Base-by-base conservation (phyloP, 345 rosid genomes). In the Pelargonium nanum region DNA sequence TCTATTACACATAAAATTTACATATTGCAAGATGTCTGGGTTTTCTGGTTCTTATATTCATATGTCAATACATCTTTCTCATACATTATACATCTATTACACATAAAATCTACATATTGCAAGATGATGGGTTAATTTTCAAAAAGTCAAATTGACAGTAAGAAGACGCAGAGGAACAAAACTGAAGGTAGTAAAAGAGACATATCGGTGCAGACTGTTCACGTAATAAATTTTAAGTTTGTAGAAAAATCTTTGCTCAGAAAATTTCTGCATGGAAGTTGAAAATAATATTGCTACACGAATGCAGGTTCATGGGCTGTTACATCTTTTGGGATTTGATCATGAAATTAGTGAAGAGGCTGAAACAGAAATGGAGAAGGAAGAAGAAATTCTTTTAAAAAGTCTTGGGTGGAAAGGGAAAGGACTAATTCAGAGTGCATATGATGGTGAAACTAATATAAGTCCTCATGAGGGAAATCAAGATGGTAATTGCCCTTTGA, bases 401-500 rank as follows among this genome's bases (percentile, higher is more conserved):
- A 81, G 80, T 70, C 96, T 93, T 61, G 94, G 91, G 25, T 89
- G 99, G 99, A 85, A 78, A 67, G 99, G 97, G 34, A 93, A 93
- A 74, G 96, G 99, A 65, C 75, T 93, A 34, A 89, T 93, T 76
- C 86, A 81, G 64, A 81, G 97, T 74, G 94, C 96, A 59, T 74
- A 70, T 76, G 87, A 85, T 76, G 56, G 72, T 51, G 77, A 83
- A 61, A 63, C 55, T 61, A 70, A 58, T 64, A 59, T 34, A 50
- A 71, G 66, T 70, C 72, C 61, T 67, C 73, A 60, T 60, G 65
- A 34, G 25, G 90, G 80, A 65, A 74, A 62, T 65, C 57, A 73
- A 59, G 86, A 77, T 77, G 96, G 99, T 93, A 85, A 55, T 45
- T 69, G 65, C 59, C 63, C 53, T 0, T 57, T 45, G 34, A 17